phyloP scores from a whole-genome alignment of 805 yeast species.

The Saturnispora gosingensis region DNA sequence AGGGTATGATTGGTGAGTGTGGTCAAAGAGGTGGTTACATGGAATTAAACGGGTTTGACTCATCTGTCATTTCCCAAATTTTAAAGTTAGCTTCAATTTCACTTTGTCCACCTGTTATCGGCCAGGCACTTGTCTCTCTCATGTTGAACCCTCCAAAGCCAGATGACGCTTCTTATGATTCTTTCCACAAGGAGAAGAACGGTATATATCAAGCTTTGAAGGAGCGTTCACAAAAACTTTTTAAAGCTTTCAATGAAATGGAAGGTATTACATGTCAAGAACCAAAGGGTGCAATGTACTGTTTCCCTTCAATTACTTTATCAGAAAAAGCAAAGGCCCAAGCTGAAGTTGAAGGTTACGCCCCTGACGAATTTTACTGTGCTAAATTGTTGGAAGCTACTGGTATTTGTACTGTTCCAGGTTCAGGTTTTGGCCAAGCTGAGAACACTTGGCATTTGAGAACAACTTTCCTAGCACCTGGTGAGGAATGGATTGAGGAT shows the following conservation, averaged over 20 bases:
- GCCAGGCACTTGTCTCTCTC: conserved; percentile 86
- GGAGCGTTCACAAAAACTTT: conserved; percentile 54
- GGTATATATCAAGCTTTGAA: conserved; percentile 54
- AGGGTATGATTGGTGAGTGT: conserved; percentile 97
- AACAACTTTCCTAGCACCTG: conserved; percentile 96
- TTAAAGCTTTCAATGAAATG: conserved; percentile 63
- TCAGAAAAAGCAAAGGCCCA: conserved; percentile 52
- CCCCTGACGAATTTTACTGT: conserved; percentile 87
- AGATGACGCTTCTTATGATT: conserved; percentile 68
- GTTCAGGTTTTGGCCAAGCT: conserved; percentile 92
- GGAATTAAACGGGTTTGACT: conserved; percentile 79
- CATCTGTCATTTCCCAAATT: conserved; percentile 59
- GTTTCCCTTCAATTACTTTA: conserved; percentile 72
- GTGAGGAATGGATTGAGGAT: conserved; percentile 72
- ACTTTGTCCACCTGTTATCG: conserved; percentile 88
- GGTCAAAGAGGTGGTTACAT: conserved; percentile 99
- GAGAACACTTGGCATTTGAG: conserved; percentile 86
- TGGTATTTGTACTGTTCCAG: conserved; percentile 97
- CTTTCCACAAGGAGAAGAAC: conserved; percentile 53
- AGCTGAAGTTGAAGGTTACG: conserved; percentile 47
- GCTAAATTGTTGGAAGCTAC: conserved; percentile 72
- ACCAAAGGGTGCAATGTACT: conserved; percentile 97
- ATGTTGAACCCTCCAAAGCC: conserved; percentile 85
- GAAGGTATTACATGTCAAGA: conserved; percentile 78
- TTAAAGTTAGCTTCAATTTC: conserved; percentile 85